phyloP scores from a whole-genome alignment of 495 filamentous ascomycete species.

The Penicillium parvum region DNA sequence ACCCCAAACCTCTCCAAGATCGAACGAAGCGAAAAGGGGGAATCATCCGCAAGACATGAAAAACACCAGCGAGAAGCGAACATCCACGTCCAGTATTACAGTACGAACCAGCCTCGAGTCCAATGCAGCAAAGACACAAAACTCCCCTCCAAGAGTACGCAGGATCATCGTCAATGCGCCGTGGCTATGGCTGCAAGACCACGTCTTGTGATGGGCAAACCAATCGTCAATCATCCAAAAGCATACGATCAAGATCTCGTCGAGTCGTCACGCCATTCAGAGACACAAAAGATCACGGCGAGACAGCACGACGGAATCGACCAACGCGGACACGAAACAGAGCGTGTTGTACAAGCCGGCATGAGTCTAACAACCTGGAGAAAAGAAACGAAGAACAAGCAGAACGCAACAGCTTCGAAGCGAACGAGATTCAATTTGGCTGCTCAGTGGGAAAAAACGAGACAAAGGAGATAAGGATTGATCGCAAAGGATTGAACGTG shows the following conservation, averaged over 20 bases:
- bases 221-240: no score
- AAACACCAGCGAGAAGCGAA: slow-evolving; percentile 13
- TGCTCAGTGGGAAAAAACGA: slow-evolving; percentile 35
- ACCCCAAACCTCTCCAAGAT: slow-evolving; percentile 3
- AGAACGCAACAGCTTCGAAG: slow-evolving; percentile 32
- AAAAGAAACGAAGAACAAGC: slow-evolving; percentile 22
- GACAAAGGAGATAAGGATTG: slow-evolving; percentile 27
- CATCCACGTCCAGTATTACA: slow-evolving; percentile 5
- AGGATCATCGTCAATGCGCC: no score
- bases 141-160: neutral
- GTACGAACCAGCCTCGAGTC: neutral
- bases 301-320: slow-evolving; percentile 12
- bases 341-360: slow-evolving; percentile 25
- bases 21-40: slow-evolving; percentile 22
- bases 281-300: slow-evolving; percentile 10
- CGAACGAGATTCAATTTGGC: slow-evolving; percentile 44
- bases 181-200: no score
- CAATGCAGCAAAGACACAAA: slow-evolving; percentile 4
- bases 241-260: no score
- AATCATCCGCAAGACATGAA: slow-evolving; percentile 31
- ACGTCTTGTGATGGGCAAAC: no score
- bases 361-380: slow-evolving; percentile 23
- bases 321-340: slow-evolving; percentile 26
- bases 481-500: slow-evolving; percentile 31
- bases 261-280: no score